phyloP scores from a whole-genome alignment of 768 basidiomycete species.

The Kwoniella heveanensis region DNA sequence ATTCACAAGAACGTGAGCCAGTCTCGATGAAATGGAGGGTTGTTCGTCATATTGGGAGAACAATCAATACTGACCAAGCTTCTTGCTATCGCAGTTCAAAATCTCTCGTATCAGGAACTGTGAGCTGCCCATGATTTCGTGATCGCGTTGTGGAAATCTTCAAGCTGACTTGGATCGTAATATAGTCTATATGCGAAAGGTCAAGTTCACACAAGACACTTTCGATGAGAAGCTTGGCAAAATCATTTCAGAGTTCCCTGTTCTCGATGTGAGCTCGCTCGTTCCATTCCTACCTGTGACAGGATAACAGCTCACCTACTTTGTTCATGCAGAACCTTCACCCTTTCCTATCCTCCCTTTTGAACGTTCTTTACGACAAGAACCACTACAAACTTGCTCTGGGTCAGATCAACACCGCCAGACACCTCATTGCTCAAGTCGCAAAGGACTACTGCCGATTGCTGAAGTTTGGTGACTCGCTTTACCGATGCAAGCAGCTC shows the following conservation, averaged over 20 bases:
- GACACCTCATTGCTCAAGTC: conserved; percentile 94
- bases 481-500: conserved; percentile 98
- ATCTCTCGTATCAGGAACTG: conserved; percentile 92
- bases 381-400: conserved; percentile 99
- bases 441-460: conserved; percentile 95
- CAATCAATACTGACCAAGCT: conserved; percentile 1
- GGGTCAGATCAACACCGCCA: conserved; percentile 91
- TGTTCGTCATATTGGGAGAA: background rate
- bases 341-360: conserved; percentile 89
- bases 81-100: conserved; percentile 65
- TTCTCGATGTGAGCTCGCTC: conserved; percentile 77
- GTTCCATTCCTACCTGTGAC: background rate
- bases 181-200: conserved; percentile 88
- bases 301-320: background rate
- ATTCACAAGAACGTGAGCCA: conserved; percentile 85
- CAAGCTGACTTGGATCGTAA: conserved; percentile 18
- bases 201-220: conserved; percentile 95
- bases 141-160: background rate
- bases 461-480: conserved; percentile 94
- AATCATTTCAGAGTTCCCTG: conserved; percentile 93
- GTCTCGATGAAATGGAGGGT: background rate
- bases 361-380: conserved; percentile 99
- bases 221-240: conserved; percentile 94
- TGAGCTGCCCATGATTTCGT: conserved; percentile 9
- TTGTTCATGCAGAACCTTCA: conserved; percentile 70